A percentile compares a stretch with the other conserved stretches of the same genome.
These are phyloP conservation scores for Lipomyces anomalus DNA, from an alignment of 805 yeast genomes.

Conservation along the genomic window DNA sequence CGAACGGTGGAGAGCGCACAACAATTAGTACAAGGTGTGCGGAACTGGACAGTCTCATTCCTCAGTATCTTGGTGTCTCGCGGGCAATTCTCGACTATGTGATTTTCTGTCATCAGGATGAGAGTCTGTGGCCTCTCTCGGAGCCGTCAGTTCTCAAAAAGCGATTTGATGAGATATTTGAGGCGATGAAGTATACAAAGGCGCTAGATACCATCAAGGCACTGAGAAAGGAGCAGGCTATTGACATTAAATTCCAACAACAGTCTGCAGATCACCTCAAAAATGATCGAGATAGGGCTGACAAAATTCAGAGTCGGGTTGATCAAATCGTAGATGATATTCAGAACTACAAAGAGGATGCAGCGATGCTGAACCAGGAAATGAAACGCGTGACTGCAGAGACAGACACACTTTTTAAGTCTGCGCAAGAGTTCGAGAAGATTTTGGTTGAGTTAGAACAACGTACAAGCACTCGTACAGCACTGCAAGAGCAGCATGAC, in stretches of 20 bases:
- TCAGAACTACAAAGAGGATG: slow-evolving; percentile 43
- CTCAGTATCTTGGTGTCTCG: slow-evolving; percentile 80
- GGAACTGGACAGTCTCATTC: slow-evolving; percentile 77
- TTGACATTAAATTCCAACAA: slow-evolving; percentile 68
- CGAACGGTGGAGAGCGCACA: slow-evolving; percentile 56
- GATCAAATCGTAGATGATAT: slow-evolving; percentile 41
- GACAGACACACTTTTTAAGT: slow-evolving; percentile 58
- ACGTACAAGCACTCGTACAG: slow-evolving; percentile 43
- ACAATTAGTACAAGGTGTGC: slow-evolving; percentile 75
- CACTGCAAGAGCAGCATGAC: slow-evolving; percentile 47
- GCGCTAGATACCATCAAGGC: slow-evolving; percentile 74
- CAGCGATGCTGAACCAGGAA: slow-evolving; percentile 44
- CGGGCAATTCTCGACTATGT: slow-evolving; percentile 85
- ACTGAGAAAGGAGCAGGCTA: slow-evolving; percentile 69
- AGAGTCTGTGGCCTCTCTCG: slow-evolving; percentile 89
- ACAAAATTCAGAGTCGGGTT: slow-evolving; percentile 47
- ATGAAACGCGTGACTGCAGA: slow-evolving; percentile 52
- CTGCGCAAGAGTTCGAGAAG: slow-evolving; percentile 77
- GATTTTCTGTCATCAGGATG: slow-evolving; percentile 96
- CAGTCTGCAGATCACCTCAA: slow-evolving; percentile 73
- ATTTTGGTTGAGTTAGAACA: slow-evolving; percentile 59
- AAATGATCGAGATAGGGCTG: slow-evolving; percentile 68
- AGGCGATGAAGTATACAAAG: slow-evolving; percentile 87
- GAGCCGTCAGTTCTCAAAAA: slow-evolving; percentile 87
- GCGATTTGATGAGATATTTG: slow-evolving; percentile 93